These are phyloP conservation scores for Gautieria morchelliformis DNA, from an alignment of 768 basidiomycete species.

Conservation along the genomic window DNA sequence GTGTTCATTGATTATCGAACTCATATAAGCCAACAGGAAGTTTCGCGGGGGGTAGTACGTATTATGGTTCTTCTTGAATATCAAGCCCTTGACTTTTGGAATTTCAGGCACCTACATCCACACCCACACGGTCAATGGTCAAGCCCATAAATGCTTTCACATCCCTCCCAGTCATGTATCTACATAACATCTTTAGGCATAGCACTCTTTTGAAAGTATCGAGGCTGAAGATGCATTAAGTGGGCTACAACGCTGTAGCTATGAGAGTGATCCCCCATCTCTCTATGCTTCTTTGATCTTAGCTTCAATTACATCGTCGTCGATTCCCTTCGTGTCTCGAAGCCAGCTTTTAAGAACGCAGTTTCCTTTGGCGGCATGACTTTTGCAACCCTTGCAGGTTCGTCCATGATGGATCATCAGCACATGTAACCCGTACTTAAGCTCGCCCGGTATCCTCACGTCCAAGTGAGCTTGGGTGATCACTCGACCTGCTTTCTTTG, in stretches of 20 bases:
- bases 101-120: no score
- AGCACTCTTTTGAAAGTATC: no score
- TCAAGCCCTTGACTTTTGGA: no score
- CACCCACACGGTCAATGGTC: no score
- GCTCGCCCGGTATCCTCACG: constrained; percentile 35
- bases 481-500: constrained; percentile 35
- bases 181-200: no score
- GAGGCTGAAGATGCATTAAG: no score
- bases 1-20: constrained; percentile 4
- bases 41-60: no score
- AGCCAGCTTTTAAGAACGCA: constrained; percentile 31
- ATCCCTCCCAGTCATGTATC: no score
- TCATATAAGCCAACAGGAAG: background rate
- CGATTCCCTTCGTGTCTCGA: constrained; percentile 15
- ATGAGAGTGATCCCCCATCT: background rate
- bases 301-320: constrained; percentile 14
- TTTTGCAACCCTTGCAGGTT: constrained; percentile 44
- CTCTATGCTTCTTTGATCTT: background rate
- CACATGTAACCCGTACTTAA: constrained; percentile 51
- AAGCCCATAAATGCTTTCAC: no score
- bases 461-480: constrained; percentile 51
- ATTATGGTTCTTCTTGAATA: no score
- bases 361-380: constrained; percentile 18
- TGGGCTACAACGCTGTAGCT: no score
- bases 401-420: constrained; percentile 51